A percentile compares a stretch with the other conserved stretches of the same genome.
phyloP scores from a whole-genome alignment of 768 basidiomycete genomes.

The Hygrophoropsis aurantiaca region DNA sequence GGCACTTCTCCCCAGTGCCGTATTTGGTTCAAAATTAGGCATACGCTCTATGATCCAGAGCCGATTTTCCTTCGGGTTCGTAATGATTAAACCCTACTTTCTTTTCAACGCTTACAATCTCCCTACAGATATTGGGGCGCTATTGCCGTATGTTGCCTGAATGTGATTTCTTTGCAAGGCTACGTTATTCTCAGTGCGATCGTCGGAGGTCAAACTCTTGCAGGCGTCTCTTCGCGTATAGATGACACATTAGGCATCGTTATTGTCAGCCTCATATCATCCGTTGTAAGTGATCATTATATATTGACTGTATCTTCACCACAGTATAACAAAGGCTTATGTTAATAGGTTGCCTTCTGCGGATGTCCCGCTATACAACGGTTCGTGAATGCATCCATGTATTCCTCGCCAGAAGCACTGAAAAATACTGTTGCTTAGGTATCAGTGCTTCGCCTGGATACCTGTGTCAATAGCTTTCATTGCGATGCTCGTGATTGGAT shows the following conservation, averaged over 20 bases:
- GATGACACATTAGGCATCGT: conserved; percentile 32
- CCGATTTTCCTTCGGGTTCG: conserved; percentile 52
- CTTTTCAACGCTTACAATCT: conserved; percentile 1
- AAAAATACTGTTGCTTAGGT: no score
- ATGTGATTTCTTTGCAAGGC: conserved; percentile 51
- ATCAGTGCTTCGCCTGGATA: conserved; percentile 53
- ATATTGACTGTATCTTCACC: not conserved
- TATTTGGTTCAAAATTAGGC: conserved; percentile 55
- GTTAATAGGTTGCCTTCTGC: conserved; percentile 62
- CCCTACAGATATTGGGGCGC: conserved; percentile 37
- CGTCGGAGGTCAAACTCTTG: conserved; percentile 61
- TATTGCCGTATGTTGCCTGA: conserved; percentile 42
- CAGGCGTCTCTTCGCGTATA: conserved; percentile 40
- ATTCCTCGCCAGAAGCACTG: no score
- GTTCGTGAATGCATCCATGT: conserved; percentile 28
- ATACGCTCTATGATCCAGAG: conserved; percentile 57
- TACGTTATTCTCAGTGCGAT: conserved; percentile 61
- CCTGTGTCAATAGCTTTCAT: conserved; percentile 70
- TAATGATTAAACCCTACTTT: conserved; percentile 11
- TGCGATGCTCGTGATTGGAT: conserved; percentile 65
- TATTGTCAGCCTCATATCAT: conserved; percentile 29
- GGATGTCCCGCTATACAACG: conserved; percentile 63
- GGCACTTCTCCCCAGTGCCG: no score
- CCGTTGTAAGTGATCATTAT: conserved; percentile 22
- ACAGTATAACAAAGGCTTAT: conserved; percentile 22